A percentile compares a stretch with the other conserved stretches of the same genome.
phyloP scores from a whole-genome alignment of 192 early-diverging fungal species.

The Linnemannia schmuckeri region DNA sequence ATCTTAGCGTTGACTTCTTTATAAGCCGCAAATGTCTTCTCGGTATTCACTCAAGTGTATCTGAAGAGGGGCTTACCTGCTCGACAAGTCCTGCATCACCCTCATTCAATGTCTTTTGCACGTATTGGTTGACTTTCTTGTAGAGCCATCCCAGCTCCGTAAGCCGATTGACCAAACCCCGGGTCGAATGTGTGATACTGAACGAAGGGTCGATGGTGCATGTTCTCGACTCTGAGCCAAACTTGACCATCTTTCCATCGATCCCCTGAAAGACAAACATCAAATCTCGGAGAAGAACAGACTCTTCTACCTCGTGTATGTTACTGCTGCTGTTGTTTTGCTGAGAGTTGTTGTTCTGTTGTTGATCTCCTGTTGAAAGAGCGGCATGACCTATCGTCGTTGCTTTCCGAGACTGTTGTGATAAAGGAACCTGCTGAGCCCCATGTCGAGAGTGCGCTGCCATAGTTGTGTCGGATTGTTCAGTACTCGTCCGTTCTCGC shows the following conservation, averaged over 20 bases:
- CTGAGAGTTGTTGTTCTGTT: background rate
- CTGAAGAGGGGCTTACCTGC: slow-evolving; percentile 12
- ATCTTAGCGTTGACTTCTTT: background rate
- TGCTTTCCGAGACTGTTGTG: background rate
- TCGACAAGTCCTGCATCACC: slow-evolving; percentile 33
- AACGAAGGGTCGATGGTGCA: slow-evolving; percentile 71
- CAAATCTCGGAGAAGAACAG: slow-evolving; percentile 82
- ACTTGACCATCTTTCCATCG: slow-evolving; percentile 87
- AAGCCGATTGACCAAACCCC: slow-evolving; percentile 74
- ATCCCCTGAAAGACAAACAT: slow-evolving; percentile 96
- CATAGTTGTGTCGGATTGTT: slow-evolving; percentile 25
- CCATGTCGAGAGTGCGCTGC: slow-evolving; percentile 23
- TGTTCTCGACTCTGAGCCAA: slow-evolving; percentile 60
- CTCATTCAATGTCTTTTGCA: slow-evolving; percentile 61
- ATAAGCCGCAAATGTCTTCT: background rate
- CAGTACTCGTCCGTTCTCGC: slow-evolving; percentile 26
- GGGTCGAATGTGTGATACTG: slow-evolving; percentile 69
- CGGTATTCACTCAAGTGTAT: background rate
- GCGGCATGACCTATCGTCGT: background rate
- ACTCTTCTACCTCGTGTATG: slow-evolving; percentile 63
- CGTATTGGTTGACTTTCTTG: slow-evolving; percentile 71
- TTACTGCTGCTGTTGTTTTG: background rate
- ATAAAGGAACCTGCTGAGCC: slow-evolving; percentile 16
- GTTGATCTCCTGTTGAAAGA: background rate
- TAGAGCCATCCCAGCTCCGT: slow-evolving; percentile 87